Conservation (phyloP, 768 basidiomycete species). For the Kondoa malvinella region DNA sequence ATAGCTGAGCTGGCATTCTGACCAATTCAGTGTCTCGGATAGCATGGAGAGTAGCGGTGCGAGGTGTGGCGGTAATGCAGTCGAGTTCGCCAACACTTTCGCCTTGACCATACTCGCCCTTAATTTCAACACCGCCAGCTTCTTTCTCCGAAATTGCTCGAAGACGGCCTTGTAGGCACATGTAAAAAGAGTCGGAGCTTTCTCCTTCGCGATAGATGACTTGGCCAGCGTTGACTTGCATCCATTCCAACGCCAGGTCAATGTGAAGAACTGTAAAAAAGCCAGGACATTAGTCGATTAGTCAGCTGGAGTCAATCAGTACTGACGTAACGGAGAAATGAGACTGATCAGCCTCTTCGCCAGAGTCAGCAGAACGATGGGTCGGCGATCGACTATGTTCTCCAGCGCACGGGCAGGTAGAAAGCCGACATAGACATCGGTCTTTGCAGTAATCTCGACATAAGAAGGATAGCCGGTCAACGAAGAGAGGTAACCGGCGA, state of each 20-base stretch:
- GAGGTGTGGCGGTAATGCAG: slow-evolving; percentile 76
- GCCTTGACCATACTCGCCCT: slow-evolving; percentile 89
- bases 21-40: slow-evolving; percentile 96
- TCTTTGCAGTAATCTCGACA: slow-evolving; percentile 91
- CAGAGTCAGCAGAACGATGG: slow-evolving; percentile 84
- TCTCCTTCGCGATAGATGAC: slow-evolving; percentile 86
- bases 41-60: slow-evolving; percentile 83
- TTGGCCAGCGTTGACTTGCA: slow-evolving; percentile 89
- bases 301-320: neutral
- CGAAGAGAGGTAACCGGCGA: slow-evolving; percentile 88
- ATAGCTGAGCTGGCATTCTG: slow-evolving; percentile 87
- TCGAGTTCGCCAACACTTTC: slow-evolving; percentile 95
- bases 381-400: slow-evolving; percentile 73
- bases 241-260: slow-evolving; percentile 93
- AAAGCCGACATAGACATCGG: slow-evolving; percentile 95
- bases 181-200: slow-evolving; percentile 85
- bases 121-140: slow-evolving; percentile 56
- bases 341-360: slow-evolving; percentile 92
- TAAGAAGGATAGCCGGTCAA: slow-evolving; percentile 83
- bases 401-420: slow-evolving; percentile 75
- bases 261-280: slow-evolving; percentile 90
- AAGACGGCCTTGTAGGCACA: slow-evolving; percentile 90
- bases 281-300: neutral
- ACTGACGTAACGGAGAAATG: slow-evolving; percentile 68
- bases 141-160: slow-evolving; percentile 71